phyloP scores from a whole-genome alignment of 805 yeast genomes.

The Millerozyma miso region DNA sequence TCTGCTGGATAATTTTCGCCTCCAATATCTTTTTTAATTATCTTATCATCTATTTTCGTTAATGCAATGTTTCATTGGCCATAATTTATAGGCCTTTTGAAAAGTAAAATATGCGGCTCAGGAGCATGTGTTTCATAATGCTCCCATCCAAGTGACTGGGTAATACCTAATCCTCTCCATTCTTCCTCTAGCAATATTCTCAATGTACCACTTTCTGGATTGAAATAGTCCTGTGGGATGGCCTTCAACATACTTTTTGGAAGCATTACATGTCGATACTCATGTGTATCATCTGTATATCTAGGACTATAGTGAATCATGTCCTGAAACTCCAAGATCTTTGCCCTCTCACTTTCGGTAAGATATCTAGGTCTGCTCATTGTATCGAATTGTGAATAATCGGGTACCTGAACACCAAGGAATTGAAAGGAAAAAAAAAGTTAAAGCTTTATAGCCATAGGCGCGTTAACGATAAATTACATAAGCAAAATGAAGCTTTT shows the following conservation, averaged over 20 bases:
- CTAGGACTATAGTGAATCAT: slow-evolving; percentile 91
- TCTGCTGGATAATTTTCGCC: background rate
- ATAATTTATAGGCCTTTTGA: slow-evolving; percentile 60
- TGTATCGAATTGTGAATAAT: background rate
- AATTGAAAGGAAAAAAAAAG: background rate
- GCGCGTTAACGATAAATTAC: background rate
- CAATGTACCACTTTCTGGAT: slow-evolving; percentile 88
- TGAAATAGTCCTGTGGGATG: slow-evolving; percentile 91
- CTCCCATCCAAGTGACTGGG: slow-evolving; percentile 96
- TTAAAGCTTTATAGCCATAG: background rate
- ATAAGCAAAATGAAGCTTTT: background rate
- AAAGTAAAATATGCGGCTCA: slow-evolving; percentile 92
- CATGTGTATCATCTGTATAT: slow-evolving; percentile 87
- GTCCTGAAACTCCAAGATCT: slow-evolving; percentile 87
- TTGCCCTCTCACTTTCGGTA: slow-evolving; percentile 77
- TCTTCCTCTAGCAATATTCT: slow-evolving; percentile 90
- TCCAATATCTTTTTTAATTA: background rate
- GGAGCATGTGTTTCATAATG: slow-evolving; percentile 98
- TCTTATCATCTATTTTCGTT: background rate
- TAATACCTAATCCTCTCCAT: slow-evolving; percentile 97
- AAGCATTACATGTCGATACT: slow-evolving; percentile 94
- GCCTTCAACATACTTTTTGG: slow-evolving; percentile 94
- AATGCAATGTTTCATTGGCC: slow-evolving; percentile 28
- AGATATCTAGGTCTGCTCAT: slow-evolving; percentile 63
- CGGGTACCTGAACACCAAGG: background rate